Evolutionary conservation across 1,284 basidiomycete species (phyloP), one percentile per base, ranked within the genome.

Genomic region (Ceratobasidium sp.): DNA sequence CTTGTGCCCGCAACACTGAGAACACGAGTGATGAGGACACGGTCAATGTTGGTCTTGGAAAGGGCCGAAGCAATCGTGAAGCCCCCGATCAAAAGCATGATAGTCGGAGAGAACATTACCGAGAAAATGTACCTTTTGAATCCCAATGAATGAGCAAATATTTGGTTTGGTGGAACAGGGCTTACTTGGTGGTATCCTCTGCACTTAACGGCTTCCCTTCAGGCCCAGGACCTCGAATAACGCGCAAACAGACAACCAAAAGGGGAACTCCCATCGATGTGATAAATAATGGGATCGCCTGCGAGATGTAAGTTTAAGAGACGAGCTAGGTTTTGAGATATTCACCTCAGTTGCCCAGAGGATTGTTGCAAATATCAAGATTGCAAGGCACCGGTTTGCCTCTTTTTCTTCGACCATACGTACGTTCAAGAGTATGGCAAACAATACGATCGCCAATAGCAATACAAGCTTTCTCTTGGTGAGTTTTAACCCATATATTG

Each of bases 61-160:
- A 99, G 80, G 0, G 95, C 97, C 2, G 96, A 95, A 0, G 97
- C 95, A 72, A 99, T 95, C 1, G 97, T 99, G 81, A 99, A 98
- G n/a, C 97, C 97, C 33, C 93, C 92, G 69, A 95, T 93, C 59
- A 97, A 87, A 29, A 97, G 89, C 91, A 97, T 93, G 80, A 98
- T 96, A 6, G 95, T 93, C n/a, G 93, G 88, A 3, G 90, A 87
- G 79, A 93, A 90, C 88, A 92, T 91, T 47, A 83, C 80, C 0
- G 88, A 88, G 76, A 91, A 91, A 42, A 91, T 80, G 74, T 82
- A 89, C 77, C 89, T 91, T 36, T 73, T 27, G 19, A 71, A 56
- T 23, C 19, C 39, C 9, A 23, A 33, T 53, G 14, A 42, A 44
- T 46, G 19, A 41, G 27, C n/a, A 21, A 1, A 23, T 8, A 27